phyloP scores from a whole-genome alignment of 2,329 filamentous ascomycete species.

The Fusarium nisikadoi region DNA sequence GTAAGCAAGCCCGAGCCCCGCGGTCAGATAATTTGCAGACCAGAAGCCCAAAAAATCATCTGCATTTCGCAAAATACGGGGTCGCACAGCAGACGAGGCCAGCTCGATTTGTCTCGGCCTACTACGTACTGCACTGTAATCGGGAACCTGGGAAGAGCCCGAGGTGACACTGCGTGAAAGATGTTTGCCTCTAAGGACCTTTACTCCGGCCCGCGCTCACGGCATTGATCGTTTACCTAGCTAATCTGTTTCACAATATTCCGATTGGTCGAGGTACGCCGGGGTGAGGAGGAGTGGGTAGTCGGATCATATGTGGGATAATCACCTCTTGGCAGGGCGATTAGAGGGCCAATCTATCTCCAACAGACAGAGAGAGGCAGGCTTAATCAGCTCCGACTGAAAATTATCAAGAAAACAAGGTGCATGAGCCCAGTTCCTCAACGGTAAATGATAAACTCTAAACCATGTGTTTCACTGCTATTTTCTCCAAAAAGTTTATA shows the following conservation, averaged over 20 bases:
- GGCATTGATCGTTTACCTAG: slow-evolving; percentile 16
- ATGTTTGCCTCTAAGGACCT: neutral
- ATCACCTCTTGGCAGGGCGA: slow-evolving; percentile 15
- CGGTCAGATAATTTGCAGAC: slow-evolving; percentile 5
- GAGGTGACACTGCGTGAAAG: slow-evolving; percentile 8
- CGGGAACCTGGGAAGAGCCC: neutral
- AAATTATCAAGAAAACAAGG: neutral
- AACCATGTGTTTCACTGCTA: neutral
- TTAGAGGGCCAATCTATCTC: neutral
- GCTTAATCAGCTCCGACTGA: neutral
- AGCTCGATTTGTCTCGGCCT: neutral
- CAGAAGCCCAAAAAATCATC: neutral
- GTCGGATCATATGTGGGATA: slow-evolving; percentile 29
- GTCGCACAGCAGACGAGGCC: slow-evolving; percentile 14
- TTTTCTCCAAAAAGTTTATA: slow-evolving; percentile 10
- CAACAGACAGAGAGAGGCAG: neutral
- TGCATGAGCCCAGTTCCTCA: neutral
- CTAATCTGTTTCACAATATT: slow-evolving; percentile 19
- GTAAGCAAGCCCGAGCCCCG: neutral
- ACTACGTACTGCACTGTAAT: neutral
- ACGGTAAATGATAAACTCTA: neutral
- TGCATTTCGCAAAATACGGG: slow-evolving; percentile 8
- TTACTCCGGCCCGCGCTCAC: slow-evolving; percentile 13
- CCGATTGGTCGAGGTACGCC: slow-evolving; percentile 21
- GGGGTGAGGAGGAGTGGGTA: slow-evolving; percentile 11